Evolutionary conservation across 2,329 filamentous ascomycete genomes (phyloP), one percentile per base, ranked within the genome.

Genomic region (Chalaropsis thielavioides): DNA sequence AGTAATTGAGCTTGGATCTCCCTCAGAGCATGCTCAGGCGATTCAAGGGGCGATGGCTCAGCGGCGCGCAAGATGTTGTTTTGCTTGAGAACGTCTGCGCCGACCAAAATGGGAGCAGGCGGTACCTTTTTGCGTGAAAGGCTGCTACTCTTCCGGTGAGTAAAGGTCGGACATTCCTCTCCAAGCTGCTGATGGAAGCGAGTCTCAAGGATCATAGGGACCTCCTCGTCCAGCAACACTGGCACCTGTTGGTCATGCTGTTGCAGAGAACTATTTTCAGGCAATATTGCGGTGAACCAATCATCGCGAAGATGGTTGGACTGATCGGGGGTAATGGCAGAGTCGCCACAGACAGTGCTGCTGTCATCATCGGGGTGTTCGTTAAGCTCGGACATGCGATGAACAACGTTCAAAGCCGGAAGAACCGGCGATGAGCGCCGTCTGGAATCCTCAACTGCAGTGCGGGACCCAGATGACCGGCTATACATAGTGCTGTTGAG

Each of bases 131-230:
- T 82, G 65, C 81, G 77, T 22, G 76, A 76, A 46, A 75, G 76
- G 4, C 71, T 72, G 64, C 74, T 76, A 44, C 76, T 73, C 69
- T 76, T 77, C 66, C 82, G 77, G 43, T 77, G 76, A 1, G 84
- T 84, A 69, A 87, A 87, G 1, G 80, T 79, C 24, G 81, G 81
- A 64, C 80, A 80, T 24, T 80, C 75, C 56, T 86, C 81, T 27
- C 84, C 84, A 60, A 86, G 74, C 1, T 83, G 80, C 43, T 75
- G 77, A 70, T 86, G 81, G 78, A 82, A 85, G 19, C 49, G 43
- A n/a, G 58, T 61, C 13, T 63, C 65, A 1, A 63, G 59, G 15
- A 66, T 63, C 51, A 63, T 41, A 27, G 49, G 31, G 24, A 60
- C n/a, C 44, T 66, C 43, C 4, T 64, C 41, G 5, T 81, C 79